Base-by-base conservation (phyloP, 768 basidiomycete species). In the Auriscalpium orientale region DNA sequence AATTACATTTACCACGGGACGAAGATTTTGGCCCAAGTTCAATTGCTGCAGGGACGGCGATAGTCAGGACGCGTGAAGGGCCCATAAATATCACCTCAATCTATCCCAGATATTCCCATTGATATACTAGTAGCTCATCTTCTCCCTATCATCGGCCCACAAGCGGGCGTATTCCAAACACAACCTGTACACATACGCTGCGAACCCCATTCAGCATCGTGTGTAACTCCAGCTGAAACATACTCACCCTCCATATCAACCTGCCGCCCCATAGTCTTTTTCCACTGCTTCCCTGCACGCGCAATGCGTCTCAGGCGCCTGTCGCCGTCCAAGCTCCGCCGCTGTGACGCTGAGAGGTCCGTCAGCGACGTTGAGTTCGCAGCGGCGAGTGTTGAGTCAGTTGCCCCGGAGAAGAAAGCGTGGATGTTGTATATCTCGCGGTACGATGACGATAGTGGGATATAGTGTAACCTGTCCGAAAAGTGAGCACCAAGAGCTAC, bases 361-460 rank as follows among this genome's bases (percentile, higher is more conserved):
- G 65, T 65, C 21, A 66, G 65, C 21, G 67, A 60, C 0, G 82
- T 82, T 16, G 76, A 76, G 63, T 84, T 85, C 21, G 76, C 75
- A 0, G 75, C 72, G 34, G 74, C 68, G 10, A 88, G 70, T 40
- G 84, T 80, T 3, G 84, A 74, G 11, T 75, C 66, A 0, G 90
- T 78, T 1, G 90, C 82, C 0, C 95, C 95, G 0, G 91, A 92
- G 75, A 98, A 98, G 76, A 87, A 99, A 2, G 91, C 81, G 64
- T 90, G 83, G 54, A 98, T 81, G 67, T 98, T 95, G 74, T 98
- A 97, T 51, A 99, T 84, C 71, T 99, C 95, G 46, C 79, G 72
- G 70, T 98, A 98, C 4, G 84, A 78, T 43, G 86, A 77, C 0
- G 93, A 93, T 36, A 99, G 71, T 0, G 95, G 95, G 61, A 99